Evolutionary conservation across 148 eudicot species (phyloP).

Genomic region (Silene latifolia): DNA sequence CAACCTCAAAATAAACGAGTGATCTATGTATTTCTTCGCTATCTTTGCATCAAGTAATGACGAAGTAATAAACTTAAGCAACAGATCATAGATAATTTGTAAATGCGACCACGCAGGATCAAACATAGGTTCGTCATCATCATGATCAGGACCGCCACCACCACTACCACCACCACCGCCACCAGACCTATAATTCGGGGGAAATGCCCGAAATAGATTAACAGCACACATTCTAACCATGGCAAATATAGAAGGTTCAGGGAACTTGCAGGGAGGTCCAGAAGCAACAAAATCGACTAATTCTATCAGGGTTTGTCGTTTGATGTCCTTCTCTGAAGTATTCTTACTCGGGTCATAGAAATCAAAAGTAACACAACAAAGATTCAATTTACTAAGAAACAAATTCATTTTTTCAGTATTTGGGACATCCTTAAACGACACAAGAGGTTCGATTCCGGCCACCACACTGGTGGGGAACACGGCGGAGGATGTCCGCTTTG

Average conservation of each 20-base stretch:
- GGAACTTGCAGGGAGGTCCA: conserved; percentile 49
- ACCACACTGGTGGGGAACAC: conserved; percentile 77
- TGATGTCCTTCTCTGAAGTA: conserved; percentile 64
- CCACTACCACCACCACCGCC: conserved; percentile 22
- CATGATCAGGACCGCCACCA: conserved; percentile 40
- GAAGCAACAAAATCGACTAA: conserved; percentile 71
- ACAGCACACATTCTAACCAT: conserved; percentile 81
- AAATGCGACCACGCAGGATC: conserved; percentile 94
- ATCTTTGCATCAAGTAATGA: conserved; percentile 75
- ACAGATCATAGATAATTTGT: conserved; percentile 74
- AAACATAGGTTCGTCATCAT: conserved; percentile 76
- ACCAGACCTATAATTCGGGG: conserved; percentile 56
- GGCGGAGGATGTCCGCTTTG: conserved; percentile 62
- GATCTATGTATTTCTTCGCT: conserved; percentile 80
- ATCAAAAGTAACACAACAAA: conserved; percentile 80
- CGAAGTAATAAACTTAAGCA: conserved; percentile 73
- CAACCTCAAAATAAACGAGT: conserved; percentile 60
- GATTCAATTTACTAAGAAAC: conserved; percentile 80
- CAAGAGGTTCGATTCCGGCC: conserved; percentile 69
- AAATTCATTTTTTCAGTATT: conserved; percentile 74
- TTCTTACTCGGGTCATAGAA: conserved; percentile 62
- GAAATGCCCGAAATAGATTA: conserved; percentile 79
- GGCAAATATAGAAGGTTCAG: conserved; percentile 76
- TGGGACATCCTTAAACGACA: conserved; percentile 78
- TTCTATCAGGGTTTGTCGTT: conserved; percentile 61